These are phyloP conservation scores for Pseudogymnoascus destructans DNA, from an alignment of 2,329 filamentous ascomycete genomes.

Conservation along the genomic window DNA sequence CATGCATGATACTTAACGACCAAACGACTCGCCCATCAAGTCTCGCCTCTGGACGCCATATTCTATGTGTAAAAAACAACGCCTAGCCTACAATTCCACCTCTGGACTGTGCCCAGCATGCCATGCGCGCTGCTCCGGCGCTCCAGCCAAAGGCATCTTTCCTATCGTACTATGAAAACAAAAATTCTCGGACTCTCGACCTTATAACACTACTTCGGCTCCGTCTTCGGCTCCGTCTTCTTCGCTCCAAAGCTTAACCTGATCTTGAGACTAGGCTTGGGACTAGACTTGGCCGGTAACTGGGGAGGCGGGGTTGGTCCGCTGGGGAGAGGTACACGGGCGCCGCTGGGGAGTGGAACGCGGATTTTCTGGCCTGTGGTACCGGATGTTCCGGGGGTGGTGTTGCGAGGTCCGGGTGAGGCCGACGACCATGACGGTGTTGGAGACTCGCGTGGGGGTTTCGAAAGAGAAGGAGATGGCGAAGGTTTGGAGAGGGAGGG, in stretches of 20 bases:
- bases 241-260: background rate
- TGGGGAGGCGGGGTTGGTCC: background rate
- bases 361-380: background rate
- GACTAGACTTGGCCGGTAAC: background rate
- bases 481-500: background rate
- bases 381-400: background rate
- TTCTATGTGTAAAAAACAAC: conserved; percentile 7
- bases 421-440: background rate
- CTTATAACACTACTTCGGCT: background rate
- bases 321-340: conserved; percentile 9
- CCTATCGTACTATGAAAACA: conserved; percentile 3
- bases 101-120: background rate
- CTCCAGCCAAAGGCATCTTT: conserved; percentile 1
- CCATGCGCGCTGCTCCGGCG: background rate
- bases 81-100: conserved; percentile 6
- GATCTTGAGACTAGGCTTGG: conserved; percentile 9
- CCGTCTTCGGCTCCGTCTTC: background rate
- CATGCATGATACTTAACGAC: background rate
- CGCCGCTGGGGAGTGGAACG: background rate
- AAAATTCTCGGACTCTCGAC: background rate
- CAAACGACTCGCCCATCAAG: conserved; percentile 4
- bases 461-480: background rate
- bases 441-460: background rate
- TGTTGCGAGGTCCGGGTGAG: conserved; percentile 1
- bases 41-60: background rate